Evolutionary conservation across 371 early-diverging fungal species (phyloP), one percentile per base, ranked within the genome.

Genomic region (Mortierella polycephala): DNA sequence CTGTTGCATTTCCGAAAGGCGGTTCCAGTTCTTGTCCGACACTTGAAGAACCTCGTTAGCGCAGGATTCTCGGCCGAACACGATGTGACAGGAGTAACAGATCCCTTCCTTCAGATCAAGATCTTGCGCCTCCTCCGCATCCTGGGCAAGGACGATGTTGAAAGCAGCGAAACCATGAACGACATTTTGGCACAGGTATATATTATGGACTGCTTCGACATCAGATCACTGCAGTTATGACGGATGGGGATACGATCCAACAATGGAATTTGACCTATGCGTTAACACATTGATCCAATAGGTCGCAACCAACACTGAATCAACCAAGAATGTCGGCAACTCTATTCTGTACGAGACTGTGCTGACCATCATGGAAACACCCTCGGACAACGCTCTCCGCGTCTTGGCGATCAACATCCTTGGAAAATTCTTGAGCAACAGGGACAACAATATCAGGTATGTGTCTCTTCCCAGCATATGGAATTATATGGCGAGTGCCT

Each of bases 41-140:
- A 96, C 75, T 86, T 98, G 57, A 96, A 96, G 71, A 89, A 90
- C 61, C 86, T 99, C 51, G 90, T 95, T 52, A 92, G 93, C 10
- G 89, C 95, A 21, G 96, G 96, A 10, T 93, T 91, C 69, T 93
- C 95, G n/a, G 92, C 96, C 11, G 99, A 99, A 75, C 96, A 99
- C 69, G 97, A 97, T 84, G 98, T 99, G 40, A 92, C 91, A 50
- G 98, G 98, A 41, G 92, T 98, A 52, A 94, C 94, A 10, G 98
- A 99, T 81, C 99, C 99, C 39, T 99, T 98, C 85, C 83, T 99
- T 66, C 98, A 98, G 83, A 94, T 97, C 69, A 95, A 95, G 71
- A 89, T 97, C n/a, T 84, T 99, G 49, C 89, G 96, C 14, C 85
- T 99, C 41, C 84, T 99, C 67, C 88, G 98, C 46, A 89, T 96